A percentile compares a stretch with the other conserved stretches of the same genome.
Conservation (phyloP, 352 stramenopile species). For the Phytopythium sindhum region DNA sequence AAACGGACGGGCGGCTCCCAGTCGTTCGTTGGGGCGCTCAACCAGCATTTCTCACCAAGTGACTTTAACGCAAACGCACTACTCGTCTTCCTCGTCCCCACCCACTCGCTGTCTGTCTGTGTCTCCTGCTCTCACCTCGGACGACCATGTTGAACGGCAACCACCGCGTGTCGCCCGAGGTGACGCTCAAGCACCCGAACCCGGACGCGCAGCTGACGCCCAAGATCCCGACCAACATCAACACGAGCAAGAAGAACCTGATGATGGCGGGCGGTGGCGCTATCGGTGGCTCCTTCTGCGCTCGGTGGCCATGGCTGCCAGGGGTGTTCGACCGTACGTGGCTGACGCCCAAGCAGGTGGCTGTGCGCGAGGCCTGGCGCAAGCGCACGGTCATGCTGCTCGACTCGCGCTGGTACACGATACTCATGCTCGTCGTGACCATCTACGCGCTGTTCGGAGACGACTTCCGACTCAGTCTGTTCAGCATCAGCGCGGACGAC, state of each 20-base stretch:
- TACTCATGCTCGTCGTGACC: slow-evolving; percentile 89
- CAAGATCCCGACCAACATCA: slow-evolving; percentile 48
- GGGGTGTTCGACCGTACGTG: slow-evolving; percentile 14
- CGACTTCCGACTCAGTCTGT: slow-evolving; percentile 83
- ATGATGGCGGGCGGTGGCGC: slow-evolving; percentile 7
- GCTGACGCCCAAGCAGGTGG: slow-evolving; percentile 34
- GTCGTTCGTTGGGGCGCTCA: no score
- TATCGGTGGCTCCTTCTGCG: slow-evolving; percentile 2
- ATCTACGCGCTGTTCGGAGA: slow-evolving; percentile 92
- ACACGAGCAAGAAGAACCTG: slow-evolving; percentile 24
- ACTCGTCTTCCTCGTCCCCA: neutral
- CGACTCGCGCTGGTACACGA: slow-evolving; percentile 69
- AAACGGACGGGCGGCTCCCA: no score
- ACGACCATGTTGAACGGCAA: slow-evolving; percentile 25
- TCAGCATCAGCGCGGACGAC: slow-evolving; percentile 69
- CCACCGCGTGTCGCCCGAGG: slow-evolving; percentile 70
- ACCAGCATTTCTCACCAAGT: neutral
- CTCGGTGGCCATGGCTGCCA: slow-evolving; percentile 7
- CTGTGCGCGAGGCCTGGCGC: slow-evolving; percentile 35
- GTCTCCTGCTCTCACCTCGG: neutral
- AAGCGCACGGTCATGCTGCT: slow-evolving; percentile 44
- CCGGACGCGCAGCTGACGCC: slow-evolving; percentile 53
- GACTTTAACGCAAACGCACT: neutral
- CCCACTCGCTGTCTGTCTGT: neutral
- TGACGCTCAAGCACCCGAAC: slow-evolving; percentile 63